Percentiles rank a stretch among this genome's conserved stretches.
Evolutionary conservation across 306 rosid genomes (phyloP).

Genomic region (Lupinus albus): DNA sequence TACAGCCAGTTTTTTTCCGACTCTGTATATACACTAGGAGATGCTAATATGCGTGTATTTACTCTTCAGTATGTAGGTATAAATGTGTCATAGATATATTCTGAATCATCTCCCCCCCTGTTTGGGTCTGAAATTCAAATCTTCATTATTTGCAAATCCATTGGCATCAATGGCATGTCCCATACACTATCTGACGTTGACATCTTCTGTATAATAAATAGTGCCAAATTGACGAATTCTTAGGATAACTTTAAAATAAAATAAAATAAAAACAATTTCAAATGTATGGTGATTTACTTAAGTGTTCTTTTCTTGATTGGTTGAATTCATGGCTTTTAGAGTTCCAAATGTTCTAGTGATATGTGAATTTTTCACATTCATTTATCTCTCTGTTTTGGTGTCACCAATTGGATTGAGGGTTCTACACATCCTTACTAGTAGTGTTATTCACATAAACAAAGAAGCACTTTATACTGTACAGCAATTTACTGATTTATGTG

Average conservation of each 20-base stretch:
- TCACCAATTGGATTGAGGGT: slow-evolving; percentile 18
- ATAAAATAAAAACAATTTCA: not conserved
- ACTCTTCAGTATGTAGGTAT: not conserved
- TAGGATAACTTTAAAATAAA: not conserved
- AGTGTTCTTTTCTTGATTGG: not conserved
- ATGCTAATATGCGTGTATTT: slow-evolving; percentile 7
- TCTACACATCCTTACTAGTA: slow-evolving; percentile 1
- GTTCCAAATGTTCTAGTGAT: not conserved
- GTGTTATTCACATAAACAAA: not conserved
- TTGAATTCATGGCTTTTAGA: not conserved
- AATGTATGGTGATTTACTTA: not conserved
- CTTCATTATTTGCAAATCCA: not conserved
- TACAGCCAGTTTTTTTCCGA: not conserved
- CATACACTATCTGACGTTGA: not conserved
- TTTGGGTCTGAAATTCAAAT: not conserved
- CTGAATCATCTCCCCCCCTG: not conserved
- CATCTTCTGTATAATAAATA: not conserved
- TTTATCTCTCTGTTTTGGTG: slow-evolving; percentile 25
- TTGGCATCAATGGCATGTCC: not conserved
- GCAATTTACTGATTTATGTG: not conserved
- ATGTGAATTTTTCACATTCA: not conserved
- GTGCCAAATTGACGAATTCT: not conserved
- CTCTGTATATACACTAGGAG: not conserved
- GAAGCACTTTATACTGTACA: not conserved
- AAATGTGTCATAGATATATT: slow-evolving; percentile 7